Base-by-base conservation (phyloP, 2,329 filamentous ascomycete genomes). In the Colletotrichum brevisporum region DNA sequence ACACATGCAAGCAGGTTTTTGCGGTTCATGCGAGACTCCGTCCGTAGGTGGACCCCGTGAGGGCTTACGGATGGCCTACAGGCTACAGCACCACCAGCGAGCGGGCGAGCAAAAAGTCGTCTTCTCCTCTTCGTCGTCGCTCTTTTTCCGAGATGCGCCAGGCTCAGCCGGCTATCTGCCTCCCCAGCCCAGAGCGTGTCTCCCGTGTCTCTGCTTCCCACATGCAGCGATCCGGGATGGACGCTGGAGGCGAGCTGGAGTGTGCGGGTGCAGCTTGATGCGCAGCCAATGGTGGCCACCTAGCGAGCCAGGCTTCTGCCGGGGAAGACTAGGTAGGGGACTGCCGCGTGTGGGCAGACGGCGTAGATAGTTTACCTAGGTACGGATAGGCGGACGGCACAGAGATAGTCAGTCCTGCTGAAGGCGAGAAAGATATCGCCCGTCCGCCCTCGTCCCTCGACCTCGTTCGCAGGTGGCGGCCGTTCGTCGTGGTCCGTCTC, bases 1-100 rank as follows among this genome's bases (percentile, higher is more conserved):
- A 69, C 36, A 41, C 67, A 68, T 70, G 67, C 67, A 70, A 70
- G 67, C 67, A 70, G 57, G 67, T 70, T 70, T 70, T 70, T 63
- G 53, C 41, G 50, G 67, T 70, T 70, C 67, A 70, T 70, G 67
- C 64, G 67, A 70, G 67, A 67, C 59, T 54, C 59, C 59, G 64
- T 58, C 57, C 47, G 58, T 24, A 15, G 55, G 54, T 59, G 62
- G 62, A 55, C 62, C 55, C 55, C 16, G 39, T 36, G 55, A 18
- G 21, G 21, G 56, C 63, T 55, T 55, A 31, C 50, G 27, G 21
- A 15, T 24, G 15, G 31, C 48, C 43, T 15, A 26, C 18, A 53
- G 36, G 21, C 21, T 41, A 18, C 47, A 21, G 10, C 8, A 21
- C 47, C 10, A 18, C 47, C 18, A 50, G 47, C n/a, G 21, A n/a